Base-by-base conservation (phyloP, 2,329 filamentous ascomycete species). In the Hypoxylon sp. region DNA sequence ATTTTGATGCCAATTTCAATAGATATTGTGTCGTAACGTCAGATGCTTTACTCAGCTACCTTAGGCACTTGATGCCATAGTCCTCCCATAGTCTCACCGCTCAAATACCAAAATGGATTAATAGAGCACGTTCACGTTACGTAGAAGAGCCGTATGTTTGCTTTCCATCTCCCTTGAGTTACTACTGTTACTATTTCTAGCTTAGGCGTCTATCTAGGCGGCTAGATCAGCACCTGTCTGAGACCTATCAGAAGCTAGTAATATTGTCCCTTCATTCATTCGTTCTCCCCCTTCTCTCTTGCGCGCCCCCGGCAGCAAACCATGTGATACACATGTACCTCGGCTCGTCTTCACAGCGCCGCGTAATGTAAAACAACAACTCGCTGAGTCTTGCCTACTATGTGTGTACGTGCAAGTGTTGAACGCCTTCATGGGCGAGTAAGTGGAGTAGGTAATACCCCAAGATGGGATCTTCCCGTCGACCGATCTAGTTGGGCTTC, bases 321-420 rank as follows among this genome's bases (percentile, higher is more conserved):
- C 52, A 54, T 54, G 53, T 55, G 37, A 55, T 32, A 46, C 19
- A 17, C 24, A 53, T 21, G 6, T 54, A 42, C 32, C 51, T 54
- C 51, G 32, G 32, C n/a, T 35, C 35, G 11, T 21, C 29, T 42
- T 5, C 32, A 37, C 32, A 4, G 4, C 32, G 13, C 32, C 32
- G 32, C 32, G 10, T 32, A 32, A 11, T 32, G 24, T 27, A 27
- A 27, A 27, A 27, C 24, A 27, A 27, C 24, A 32, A 8, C 4
- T 32, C 10, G 31, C 31, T 32, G 31, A 32, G 31, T 32, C 7
- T 10, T 32, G 10, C 10, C 31, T 32, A 32, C 10, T 32, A 32
- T n/a, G 37, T 17, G 17, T 19, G 7, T 44, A 44, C 8, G 39
- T 19, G 39, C 19, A 44, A 10, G 17, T 44, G 17, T 19, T 17